A percentile compares a stretch with the other conserved stretches of the same genome.
Evolutionary conservation across 495 filamentous ascomycete species (phyloP).

Genomic region (Talaromyces adpressus): DNA sequence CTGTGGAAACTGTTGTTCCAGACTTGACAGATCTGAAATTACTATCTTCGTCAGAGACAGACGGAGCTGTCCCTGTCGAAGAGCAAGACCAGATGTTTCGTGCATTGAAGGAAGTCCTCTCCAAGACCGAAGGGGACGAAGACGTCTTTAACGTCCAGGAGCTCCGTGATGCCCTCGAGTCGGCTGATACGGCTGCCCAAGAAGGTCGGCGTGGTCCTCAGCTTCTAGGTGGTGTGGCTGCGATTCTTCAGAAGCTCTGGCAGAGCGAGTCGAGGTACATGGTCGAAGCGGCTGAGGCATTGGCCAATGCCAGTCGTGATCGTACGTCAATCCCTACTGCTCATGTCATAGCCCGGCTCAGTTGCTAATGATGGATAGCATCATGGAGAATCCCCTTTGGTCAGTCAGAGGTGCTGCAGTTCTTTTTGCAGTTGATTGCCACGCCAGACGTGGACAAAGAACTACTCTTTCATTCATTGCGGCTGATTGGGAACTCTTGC

Average conservation of each 20-base stretch:
- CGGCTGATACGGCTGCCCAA: conserved; percentile 18
- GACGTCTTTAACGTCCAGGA: conserved; percentile 18
- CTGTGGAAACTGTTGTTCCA: conserved; percentile 20
- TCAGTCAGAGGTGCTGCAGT: conserved; percentile 58
- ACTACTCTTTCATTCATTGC: conserved; percentile 49
- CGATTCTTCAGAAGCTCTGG: conserved; percentile 30
- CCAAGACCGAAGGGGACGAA: conserved; percentile 14
- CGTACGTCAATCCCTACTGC: conserved; percentile 38
- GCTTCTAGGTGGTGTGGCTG: conserved; percentile 18
- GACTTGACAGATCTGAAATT: conserved; percentile 12
- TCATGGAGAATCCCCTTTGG: conserved; percentile 59
- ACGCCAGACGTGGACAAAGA: conserved; percentile 23
- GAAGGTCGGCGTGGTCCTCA: conserved; percentile 15
- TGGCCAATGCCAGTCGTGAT: conserved; percentile 62
- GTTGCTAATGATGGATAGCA: conserved; percentile 29
- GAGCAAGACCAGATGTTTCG: conserved; percentile 25
- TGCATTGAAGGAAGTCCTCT: conserved; percentile 18
- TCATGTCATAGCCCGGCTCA: not conserved
- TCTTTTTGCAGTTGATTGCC: conserved; percentile 53
- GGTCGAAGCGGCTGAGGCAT: conserved; percentile 44
- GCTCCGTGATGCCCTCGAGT: conserved; percentile 21
- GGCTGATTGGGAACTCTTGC: conserved; percentile 73
- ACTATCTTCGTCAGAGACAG: conserved; percentile 12
- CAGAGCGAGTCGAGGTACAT: conserved; percentile 34
- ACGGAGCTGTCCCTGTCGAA: conserved; percentile 11